A percentile compares a stretch with the other conserved stretches of the same genome.
Conservation (phyloP, 75 land plant genomes). For the Picea glauca region DNA sequence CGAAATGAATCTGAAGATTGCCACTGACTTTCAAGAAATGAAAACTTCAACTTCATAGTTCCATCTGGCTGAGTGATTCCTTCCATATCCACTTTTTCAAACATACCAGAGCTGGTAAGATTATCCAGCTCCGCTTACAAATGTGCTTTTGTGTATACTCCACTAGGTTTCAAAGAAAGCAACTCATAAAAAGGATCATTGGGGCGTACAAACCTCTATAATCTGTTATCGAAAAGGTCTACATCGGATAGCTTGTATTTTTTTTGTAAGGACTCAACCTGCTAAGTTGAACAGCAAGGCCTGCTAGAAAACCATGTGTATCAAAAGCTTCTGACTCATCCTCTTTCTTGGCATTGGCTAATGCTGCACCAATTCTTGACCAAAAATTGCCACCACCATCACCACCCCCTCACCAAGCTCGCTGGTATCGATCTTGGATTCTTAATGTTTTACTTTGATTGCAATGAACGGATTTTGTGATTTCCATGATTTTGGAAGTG, state of each 20-base stretch:
- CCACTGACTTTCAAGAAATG: constrained; percentile 82
- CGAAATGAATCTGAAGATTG: constrained; percentile 27
- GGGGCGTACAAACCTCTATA: constrained; percentile 21
- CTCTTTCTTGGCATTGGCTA: constrained; percentile 54
- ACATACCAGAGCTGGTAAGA: constrained; percentile 84
- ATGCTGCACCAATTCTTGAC: constrained; percentile 20
- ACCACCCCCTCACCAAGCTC: constrained; percentile 47
- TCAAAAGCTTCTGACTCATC: constrained; percentile 51
- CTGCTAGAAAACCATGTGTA: constrained; percentile 74
- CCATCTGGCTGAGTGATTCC: constrained; percentile 74
- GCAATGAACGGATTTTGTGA: too few species aligned
- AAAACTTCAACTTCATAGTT: constrained; percentile 54
- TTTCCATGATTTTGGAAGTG: too few species aligned
- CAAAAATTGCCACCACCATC: constrained; percentile 44
- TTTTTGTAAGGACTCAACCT: constrained; percentile 66
- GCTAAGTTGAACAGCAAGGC: constrained; percentile 51
- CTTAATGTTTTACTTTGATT: too few species aligned
- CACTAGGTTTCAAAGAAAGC: constrained; percentile 74
- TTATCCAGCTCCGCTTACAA: constrained; percentile 70
- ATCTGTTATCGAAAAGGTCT: constrained; percentile 53
- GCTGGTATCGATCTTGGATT: too few species aligned
- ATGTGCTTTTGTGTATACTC: constrained; percentile 59
- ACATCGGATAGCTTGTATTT: constrained; percentile 77
- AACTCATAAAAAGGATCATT: constrained; percentile 89
- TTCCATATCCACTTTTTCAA: constrained; percentile 84